phyloP scores from a whole-genome alignment of 441 rosid genomes.

The Populus hybrid region DNA sequence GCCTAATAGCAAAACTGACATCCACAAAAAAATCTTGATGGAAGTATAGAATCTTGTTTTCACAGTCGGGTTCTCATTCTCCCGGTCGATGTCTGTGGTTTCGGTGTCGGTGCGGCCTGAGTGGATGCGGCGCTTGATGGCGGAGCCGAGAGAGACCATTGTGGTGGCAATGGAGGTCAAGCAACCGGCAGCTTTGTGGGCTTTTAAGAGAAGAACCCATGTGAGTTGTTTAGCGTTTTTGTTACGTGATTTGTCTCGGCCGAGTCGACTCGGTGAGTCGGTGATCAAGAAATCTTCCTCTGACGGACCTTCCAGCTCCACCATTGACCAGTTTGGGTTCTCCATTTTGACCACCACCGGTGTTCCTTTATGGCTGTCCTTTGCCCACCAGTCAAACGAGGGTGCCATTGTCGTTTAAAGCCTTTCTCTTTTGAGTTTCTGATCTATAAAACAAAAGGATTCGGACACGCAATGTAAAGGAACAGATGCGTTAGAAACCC shows the following conservation, averaged over 20 bases:
- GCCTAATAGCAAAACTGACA: slow-evolving; percentile 55
- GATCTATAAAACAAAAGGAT: slow-evolving; percentile 6
- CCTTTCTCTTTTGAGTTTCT: background rate
- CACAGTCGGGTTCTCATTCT: slow-evolving; percentile 40
- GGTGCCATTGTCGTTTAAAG: slow-evolving; percentile 48
- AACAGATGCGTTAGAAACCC: background rate
- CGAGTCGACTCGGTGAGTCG: slow-evolving; percentile 23
- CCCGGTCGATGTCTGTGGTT: slow-evolving; percentile 11
- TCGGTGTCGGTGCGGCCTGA: slow-evolving; percentile 67
- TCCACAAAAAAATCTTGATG: slow-evolving; percentile 61
- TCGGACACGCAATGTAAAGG: background rate
- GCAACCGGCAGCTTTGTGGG: slow-evolving; percentile 96
- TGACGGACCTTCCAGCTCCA: slow-evolving; percentile 71
- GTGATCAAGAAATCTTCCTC: slow-evolving; percentile 65
- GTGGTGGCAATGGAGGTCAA: slow-evolving; percentile 70
- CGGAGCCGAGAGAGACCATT: slow-evolving; percentile 58
- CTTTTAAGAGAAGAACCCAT: slow-evolving; percentile 93
- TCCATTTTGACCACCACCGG: slow-evolving; percentile 96
- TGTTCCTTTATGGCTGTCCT: slow-evolving; percentile 69
- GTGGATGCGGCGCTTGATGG: slow-evolving; percentile 62
- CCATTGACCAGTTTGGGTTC: slow-evolving; percentile 98
- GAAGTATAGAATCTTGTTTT: slow-evolving; percentile 54
- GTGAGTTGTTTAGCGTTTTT: slow-evolving; percentile 96
- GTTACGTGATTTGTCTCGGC: slow-evolving; percentile 51
- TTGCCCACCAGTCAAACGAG: slow-evolving; percentile 80